Base-by-base conservation (phyloP, 2,329 filamentous ascomycete species). In the Pestalotiopsis sp. region DNA sequence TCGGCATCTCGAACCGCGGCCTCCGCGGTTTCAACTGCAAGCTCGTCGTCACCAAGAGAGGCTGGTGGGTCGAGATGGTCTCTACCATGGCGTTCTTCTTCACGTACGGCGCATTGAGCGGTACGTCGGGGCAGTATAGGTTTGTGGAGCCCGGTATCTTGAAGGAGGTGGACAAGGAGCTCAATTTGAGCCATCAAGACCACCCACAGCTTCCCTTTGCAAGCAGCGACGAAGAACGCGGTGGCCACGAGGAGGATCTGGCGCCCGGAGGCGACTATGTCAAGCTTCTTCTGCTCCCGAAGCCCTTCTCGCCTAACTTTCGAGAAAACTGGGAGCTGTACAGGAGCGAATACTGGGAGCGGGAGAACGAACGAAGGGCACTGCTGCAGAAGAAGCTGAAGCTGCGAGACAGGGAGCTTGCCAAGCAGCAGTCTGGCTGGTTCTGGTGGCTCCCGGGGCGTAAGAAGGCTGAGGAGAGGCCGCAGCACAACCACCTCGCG, bases 321-420 rank as follows among this genome's bases (percentile, higher is more conserved):
- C 89, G 96, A 23, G 95, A 98, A 79, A 97, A 97, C 72, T 99
- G 96, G 96, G 96, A 99, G 77, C 86, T 95, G 17, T 99, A 97
- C 80, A 89, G 96, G 66, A 91, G 92, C 41, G 95, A 98, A 70
- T 99, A 98, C 81, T 99, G 96, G 96, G 95, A 98, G 75, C 91
- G 91, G 70, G 96, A 99, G 80, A 99, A 99, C 77, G 94, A 97
- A 79, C 91, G 95, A 2, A 90, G 96, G 13, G 88, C 91, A 2
- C 83, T 92, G 68, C 83, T 98, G 27, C 87, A 93, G 57, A 77
- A 86, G 58, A 92, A 92, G 76, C 83, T 97, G 64, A 88, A 90
- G 71, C 87, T 90, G 65, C 87, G 89, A 40, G 91, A 95, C 74
- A 86, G 87, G 20, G 89, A 91, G 70, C 82, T 93, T 52, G 90